A percentile compares a stretch with the other conserved stretches of the same genome.
Conservation (phyloP, 352 stramenopile species). For the Phytophthora lateralis region DNA sequence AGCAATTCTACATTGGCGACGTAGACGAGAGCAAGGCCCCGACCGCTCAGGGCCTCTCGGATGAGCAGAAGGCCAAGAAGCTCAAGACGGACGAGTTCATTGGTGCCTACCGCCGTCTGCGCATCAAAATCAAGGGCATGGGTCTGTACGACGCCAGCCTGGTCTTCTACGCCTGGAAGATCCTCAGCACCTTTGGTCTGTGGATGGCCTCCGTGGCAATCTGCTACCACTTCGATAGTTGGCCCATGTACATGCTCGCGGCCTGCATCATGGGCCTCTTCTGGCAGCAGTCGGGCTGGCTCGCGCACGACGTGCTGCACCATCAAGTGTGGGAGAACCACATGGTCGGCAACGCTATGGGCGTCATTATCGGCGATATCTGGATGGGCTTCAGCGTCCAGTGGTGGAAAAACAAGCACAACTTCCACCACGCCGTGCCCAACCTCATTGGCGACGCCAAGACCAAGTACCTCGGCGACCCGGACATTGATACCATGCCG, state of each 20-base stretch:
- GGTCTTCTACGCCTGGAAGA: constrained; percentile 96
- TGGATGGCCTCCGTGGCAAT: constrained; percentile 87
- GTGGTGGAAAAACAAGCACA: constrained; percentile 99
- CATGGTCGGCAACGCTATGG: constrained; percentile 92
- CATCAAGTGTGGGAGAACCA: constrained; percentile 98
- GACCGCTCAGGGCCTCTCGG: constrained; percentile 35
- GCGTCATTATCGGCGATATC: constrained; percentile 95
- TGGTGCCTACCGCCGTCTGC: constrained; percentile 94
- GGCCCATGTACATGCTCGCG: constrained; percentile 90
- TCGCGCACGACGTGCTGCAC: constrained; percentile 97
- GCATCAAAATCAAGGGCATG: constrained; percentile 94
- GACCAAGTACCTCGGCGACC: constrained; percentile 90
- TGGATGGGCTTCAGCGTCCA: constrained; percentile 98
- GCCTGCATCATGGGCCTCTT: constrained; percentile 96
- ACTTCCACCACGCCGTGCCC: constrained; percentile 98
- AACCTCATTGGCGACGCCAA: constrained; percentile 95
- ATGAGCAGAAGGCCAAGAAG: constrained; percentile 51
- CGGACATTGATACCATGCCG: constrained; percentile 99
- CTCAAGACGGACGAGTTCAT: constrained; percentile 93
- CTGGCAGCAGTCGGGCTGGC: constrained; percentile 98
- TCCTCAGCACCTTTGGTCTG: constrained; percentile 92
- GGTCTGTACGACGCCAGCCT: constrained; percentile 94
- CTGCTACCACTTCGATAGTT: constrained; percentile 84
- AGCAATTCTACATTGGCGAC: constrained; percentile 98
- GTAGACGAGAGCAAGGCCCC: constrained; percentile 81